A percentile compares a stretch with the other conserved stretches of the same genome.
These are phyloP conservation scores for Nemania diffusa DNA, from an alignment of 2,329 filamentous ascomycete genomes.

Conservation along the genomic window DNA sequence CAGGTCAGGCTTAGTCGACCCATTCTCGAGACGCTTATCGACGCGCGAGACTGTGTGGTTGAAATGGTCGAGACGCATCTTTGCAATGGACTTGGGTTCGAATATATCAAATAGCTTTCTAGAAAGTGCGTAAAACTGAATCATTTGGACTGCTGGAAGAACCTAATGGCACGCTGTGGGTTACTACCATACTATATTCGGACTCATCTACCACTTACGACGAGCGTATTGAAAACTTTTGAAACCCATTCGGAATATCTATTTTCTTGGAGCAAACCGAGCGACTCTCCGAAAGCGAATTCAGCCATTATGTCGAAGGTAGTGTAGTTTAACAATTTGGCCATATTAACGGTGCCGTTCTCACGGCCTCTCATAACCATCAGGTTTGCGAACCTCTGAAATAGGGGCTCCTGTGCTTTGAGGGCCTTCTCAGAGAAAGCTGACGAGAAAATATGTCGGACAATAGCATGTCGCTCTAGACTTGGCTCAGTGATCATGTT, in stretches of 20 bases:
- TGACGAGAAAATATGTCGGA: conserved; percentile 31
- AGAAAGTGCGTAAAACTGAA: conserved; percentile 29
- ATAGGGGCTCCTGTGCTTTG: conserved; percentile 33
- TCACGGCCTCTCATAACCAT: conserved; percentile 27
- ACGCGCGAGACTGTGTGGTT: conserved; percentile 33
- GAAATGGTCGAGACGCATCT: conserved; percentile 34
- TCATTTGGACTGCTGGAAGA: conserved; percentile 28
- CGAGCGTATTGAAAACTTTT: conserved; percentile 33
- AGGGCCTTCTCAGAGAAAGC: conserved; percentile 37
- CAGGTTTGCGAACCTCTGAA: conserved; percentile 32
- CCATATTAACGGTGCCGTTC: conserved; percentile 27
- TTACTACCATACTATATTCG: background rate
- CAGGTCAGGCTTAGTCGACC: conserved; percentile 41
- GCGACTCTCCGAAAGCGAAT: conserved; percentile 38
- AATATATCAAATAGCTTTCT: conserved; percentile 25
- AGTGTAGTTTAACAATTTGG: conserved; percentile 33
- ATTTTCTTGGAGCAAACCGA: conserved; percentile 34
- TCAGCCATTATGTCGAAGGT: conserved; percentile 43
- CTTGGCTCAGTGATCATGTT: conserved; percentile 24
- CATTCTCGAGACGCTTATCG: conserved; percentile 27
- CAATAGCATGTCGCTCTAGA: conserved; percentile 25
- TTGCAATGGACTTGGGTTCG: conserved; percentile 27
- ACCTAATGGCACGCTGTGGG: conserved; percentile 20
- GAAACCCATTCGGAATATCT: conserved; percentile 37
- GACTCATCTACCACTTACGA: conserved; percentile 16